Base-by-base conservation (phyloP, 164 flowering plant species). In the Amborella trichopoda region DNA sequence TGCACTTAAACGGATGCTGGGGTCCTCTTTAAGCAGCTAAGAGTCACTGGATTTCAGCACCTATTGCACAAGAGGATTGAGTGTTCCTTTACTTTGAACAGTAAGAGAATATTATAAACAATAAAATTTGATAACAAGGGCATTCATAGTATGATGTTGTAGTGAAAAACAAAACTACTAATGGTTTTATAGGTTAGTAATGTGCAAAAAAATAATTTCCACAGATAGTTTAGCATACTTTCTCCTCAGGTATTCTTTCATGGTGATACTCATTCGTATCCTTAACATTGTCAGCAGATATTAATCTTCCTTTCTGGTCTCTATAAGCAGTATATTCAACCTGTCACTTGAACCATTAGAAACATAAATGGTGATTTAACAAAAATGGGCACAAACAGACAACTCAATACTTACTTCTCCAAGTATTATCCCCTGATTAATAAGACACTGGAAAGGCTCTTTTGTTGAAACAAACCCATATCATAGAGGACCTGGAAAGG, bases 381-480 rank as follows among this genome's bases (percentile, higher is more conserved):
- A 1, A 22, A 39, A 3, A 9, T 32, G 21, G 28, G 11, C 23
- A 36, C 0, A 6, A 3, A 19, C 24, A 48, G 47, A 36, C 9
- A 59, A 65, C n/a, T n/a, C 9, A 58, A 34, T 20, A 70, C 84
- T 70, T 67, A 90, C 95, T 63, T 86, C 96, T 33, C 98, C 98
- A 52, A 91, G 94, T 57, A 91, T 86, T 42, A 91, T 71, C 51
- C 98, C 98, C 65, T 91, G 98, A 65, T 86, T 91, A 72, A 91
- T 91, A 45, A 91, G 93, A 59, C 98, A 91, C 53, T 91, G 80
- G 68, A 91, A 91, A 26, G 98, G 98, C 50, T 91, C 98, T 65
- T 81, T 83, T 23, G 94, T 81, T 28, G 94, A 83, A 41, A 91
- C 98, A 58, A 75, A 50, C 94, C 98, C 59, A 91, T 76, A 62